These are phyloP conservation scores for Solanum piurae DNA, from an alignment of 257 asterid genomes.

Conservation along the genomic window DNA sequence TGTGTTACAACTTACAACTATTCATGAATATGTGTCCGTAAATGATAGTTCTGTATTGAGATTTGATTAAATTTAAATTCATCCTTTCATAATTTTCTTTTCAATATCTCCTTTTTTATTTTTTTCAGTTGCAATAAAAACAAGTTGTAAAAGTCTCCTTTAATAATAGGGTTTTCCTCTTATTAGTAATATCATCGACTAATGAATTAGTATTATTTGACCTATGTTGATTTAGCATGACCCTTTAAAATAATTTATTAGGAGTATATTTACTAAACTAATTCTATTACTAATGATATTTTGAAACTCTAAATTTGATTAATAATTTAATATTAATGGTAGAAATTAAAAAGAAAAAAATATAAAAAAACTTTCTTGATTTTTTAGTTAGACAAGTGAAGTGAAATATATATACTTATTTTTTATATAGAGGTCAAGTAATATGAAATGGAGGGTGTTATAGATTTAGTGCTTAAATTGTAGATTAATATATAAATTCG, in stretches of 20 bases:
- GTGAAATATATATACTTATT: too few species aligned
- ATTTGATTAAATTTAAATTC: neutral
- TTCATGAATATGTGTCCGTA: too few species aligned
- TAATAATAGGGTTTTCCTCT: neutral
- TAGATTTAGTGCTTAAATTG: neutral
- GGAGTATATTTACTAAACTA: neutral
- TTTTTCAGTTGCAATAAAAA: neutral
- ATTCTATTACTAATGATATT: neutral
- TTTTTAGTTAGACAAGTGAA: neutral
- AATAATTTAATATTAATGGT: neutral
- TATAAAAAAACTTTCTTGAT: too few species aligned
- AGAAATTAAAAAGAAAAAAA: neutral
- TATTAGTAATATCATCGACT: neutral
- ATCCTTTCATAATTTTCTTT: neutral
- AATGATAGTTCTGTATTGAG: rapidly evolving
- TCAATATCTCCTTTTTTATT: neutral
- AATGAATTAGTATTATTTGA: too few species aligned
- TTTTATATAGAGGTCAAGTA: neutral
- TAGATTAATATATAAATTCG: neutral
- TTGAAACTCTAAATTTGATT: neutral
- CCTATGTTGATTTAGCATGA: neutral
- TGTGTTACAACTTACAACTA: neutral
- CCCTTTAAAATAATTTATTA: neutral
- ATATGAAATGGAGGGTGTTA: neutral
- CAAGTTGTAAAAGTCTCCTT: neutral